Conservation (phyloP, 2,329 filamentous ascomycete species). For the Trichoderma sp. region DNA sequence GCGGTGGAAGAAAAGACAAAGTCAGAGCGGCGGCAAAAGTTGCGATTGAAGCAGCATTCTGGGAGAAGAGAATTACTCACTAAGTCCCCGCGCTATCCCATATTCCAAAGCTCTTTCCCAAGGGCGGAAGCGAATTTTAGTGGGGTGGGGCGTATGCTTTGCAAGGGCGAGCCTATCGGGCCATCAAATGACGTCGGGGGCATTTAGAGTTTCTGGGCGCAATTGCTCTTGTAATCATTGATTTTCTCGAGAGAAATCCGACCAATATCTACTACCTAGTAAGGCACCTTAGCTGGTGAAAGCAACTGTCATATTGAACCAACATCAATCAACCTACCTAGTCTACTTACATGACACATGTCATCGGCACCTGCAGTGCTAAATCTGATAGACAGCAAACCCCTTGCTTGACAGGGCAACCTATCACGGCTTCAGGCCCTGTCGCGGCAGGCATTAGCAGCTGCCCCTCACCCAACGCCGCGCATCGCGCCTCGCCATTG, state of each 20-base stretch:
- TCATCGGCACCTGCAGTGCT: background rate
- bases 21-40: background rate
- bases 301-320: too few relatives aligned
- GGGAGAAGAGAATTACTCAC: slow-evolving; percentile 4
- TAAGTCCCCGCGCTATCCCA: background rate
- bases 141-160: slow-evolving; percentile 21
- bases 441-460: slow-evolving; percentile 13
- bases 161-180: slow-evolving; percentile 22
- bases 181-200: slow-evolving; percentile 9
- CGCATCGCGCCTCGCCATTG: slow-evolving; percentile 3
- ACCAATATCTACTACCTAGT: too few relatives aligned
- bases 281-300: too few relatives aligned
- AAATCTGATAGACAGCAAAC: background rate
- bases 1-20: background rate
- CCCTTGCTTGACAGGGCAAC: background rate
- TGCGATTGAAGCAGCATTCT: background rate
- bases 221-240: background rate
- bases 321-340: too few relatives aligned
- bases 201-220: background rate
- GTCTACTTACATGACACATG: too few relatives aligned
- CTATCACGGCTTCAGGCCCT: background rate
- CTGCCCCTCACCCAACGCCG: slow-evolving; percentile 17
- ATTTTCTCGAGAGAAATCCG: too few relatives aligned
- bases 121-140: slow-evolving; percentile 22
- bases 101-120: background rate